Percentiles rank a stretch among this genome's conserved stretches.
phyloP scores from a whole-genome alignment of 192 early-diverging fungal species.

The Coemansia sp. region DNA sequence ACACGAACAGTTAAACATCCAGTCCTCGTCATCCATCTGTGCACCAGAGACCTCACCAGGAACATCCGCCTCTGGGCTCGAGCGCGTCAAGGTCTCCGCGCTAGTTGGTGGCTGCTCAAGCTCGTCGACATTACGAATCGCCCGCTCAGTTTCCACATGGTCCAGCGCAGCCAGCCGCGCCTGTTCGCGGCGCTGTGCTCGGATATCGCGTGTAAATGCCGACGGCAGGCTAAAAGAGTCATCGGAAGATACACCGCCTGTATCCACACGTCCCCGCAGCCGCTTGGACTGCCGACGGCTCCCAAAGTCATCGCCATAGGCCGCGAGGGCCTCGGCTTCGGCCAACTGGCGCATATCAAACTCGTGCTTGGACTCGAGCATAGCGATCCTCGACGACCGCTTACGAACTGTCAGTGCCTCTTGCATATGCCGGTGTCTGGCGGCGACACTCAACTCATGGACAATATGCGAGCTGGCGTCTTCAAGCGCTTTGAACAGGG shows the following conservation, averaged over 20 bases:
- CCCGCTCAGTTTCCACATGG: not conserved
- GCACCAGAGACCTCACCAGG: not conserved
- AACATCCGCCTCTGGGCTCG: not conserved
- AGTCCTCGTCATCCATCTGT: slow-evolving; percentile 20
- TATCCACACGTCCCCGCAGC: slow-evolving; percentile 1
- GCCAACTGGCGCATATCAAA: not conserved
- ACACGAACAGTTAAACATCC: slow-evolving; percentile 47
- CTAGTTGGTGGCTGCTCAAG: not conserved
- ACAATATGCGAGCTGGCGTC: not conserved
- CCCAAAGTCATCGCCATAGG: slow-evolving; percentile 3
- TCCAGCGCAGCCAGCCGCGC: slow-evolving; percentile 14
- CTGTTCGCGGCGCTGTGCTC: slow-evolving; percentile 25
- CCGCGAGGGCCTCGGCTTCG: not conserved
- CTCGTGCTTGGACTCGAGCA: slow-evolving; percentile 12
- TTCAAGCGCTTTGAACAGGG: slow-evolving; percentile 9
- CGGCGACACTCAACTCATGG: slow-evolving; percentile 6
- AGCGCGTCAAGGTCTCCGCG: slow-evolving; percentile 3
- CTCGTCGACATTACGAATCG: slow-evolving; percentile 12
- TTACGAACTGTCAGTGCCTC: slow-evolving; percentile 15
- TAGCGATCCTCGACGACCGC: slow-evolving; percentile 23
- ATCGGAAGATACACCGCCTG: not conserved
- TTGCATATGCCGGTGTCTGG: slow-evolving; percentile 11
- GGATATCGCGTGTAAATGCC: slow-evolving; percentile 13
- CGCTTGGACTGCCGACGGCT: slow-evolving; percentile 21
- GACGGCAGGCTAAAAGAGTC: not conserved